Percentiles rank a stretch among this genome's conserved stretches.
These are phyloP conservation scores for Trichoderma koningiopsis DNA, from an alignment of 2,329 filamentous ascomycete genomes.

Conservation along the genomic window DNA sequence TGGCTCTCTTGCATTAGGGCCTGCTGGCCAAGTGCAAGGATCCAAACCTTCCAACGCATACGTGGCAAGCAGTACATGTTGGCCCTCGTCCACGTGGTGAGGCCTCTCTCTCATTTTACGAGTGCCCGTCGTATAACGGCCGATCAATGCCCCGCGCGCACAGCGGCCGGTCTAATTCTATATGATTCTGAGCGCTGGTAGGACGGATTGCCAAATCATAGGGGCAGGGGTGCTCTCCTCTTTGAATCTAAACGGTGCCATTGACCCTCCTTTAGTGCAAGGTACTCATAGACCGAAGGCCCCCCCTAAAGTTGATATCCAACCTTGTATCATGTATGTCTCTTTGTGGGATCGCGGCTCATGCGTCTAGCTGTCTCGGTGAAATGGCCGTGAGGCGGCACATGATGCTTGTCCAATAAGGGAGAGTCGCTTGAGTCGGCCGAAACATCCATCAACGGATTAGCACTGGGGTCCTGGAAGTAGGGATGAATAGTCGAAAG, in stretches of 20 bases:
- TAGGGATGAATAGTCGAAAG: slow-evolving; percentile 1
- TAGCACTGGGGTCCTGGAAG: neutral
- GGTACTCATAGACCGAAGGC: neutral
- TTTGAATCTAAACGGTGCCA: slow-evolving; percentile 16
- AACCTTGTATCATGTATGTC: neutral
- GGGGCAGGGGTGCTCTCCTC: slow-evolving; percentile 4
- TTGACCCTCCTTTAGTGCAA: slow-evolving; percentile 7
- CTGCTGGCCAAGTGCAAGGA: slow-evolving; percentile 6
- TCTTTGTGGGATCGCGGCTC: neutral
- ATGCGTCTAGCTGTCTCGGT: neutral
- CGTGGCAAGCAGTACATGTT: slow-evolving; percentile 19
- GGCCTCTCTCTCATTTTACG: neutral
- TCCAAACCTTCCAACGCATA: slow-evolving; percentile 15
- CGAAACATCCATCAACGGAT: neutral
- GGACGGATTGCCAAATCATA: neutral
- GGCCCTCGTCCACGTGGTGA: slow-evolving; percentile 16
- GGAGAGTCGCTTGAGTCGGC: neutral
- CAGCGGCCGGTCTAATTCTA: neutral
- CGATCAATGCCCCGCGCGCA: slow-evolving; percentile 4
- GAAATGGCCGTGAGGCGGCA: neutral
- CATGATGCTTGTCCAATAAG: neutral
- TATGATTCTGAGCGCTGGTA: neutral
- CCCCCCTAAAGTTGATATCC: neutral
- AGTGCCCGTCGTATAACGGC: neutral
- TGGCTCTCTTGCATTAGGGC: neutral